A percentile compares a stretch with the other conserved stretches of the same genome.
Evolutionary conservation across 2,329 filamentous ascomycete species (phyloP).

Genomic region (Lasiodiplodia theobromae): DNA sequence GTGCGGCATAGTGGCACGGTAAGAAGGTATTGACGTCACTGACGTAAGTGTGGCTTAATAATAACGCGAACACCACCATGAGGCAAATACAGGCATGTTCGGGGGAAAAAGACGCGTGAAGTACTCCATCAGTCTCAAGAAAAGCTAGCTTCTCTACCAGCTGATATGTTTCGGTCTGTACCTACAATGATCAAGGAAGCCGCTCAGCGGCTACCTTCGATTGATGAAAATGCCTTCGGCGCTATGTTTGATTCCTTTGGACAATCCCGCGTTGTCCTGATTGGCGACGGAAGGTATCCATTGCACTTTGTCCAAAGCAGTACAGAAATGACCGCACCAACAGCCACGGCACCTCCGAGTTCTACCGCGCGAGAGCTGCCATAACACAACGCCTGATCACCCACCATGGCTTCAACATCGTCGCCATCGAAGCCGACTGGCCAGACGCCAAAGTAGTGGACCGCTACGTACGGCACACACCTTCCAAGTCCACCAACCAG

Average conservation of each 20-base stretch:
- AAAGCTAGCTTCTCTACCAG: too few species aligned
- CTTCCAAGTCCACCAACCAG: slow-evolving; percentile 35
- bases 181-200: slow-evolving; percentile 32
- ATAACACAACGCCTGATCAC: slow-evolving; percentile 60
- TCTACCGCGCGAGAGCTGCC: slow-evolving; percentile 59
- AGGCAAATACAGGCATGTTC: background rate
- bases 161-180: slow-evolving; percentile 18
- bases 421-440: slow-evolving; percentile 63
- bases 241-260: background rate
- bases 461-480: slow-evolving; percentile 57
- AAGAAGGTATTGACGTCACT: background rate
- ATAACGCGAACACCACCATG: background rate
- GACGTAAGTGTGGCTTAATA: slow-evolving; percentile 1
- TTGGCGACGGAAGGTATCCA: background rate
- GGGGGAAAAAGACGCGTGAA: background rate
- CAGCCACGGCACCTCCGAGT: slow-evolving; percentile 63
- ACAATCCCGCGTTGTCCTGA: background rate
- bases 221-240: slow-evolving; percentile 43
- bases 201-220: slow-evolving; percentile 35
- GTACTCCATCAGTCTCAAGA: background rate
- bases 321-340: background rate
- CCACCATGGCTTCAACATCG: slow-evolving; percentile 59
- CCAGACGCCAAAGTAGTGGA: slow-evolving; percentile 61
- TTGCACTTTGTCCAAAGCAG: slow-evolving; percentile 21
- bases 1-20: background rate